Percentiles rank a stretch among this genome's conserved stretches.
Evolutionary conservation across 2,329 filamentous ascomycete species (phyloP).

Genomic region (Zarea fungicola): DNA sequence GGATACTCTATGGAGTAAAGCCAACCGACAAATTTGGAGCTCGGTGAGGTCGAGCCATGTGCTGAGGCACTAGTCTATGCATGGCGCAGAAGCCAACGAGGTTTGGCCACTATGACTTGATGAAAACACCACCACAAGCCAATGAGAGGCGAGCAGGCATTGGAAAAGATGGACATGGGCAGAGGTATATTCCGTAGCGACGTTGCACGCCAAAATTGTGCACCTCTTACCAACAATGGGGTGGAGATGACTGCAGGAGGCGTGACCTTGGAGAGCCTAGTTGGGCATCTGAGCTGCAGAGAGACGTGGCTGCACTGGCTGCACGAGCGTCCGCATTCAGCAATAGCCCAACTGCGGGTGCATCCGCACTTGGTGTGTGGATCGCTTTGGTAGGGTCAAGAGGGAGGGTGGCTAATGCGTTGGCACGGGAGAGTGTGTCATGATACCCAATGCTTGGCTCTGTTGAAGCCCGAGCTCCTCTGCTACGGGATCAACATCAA

Average conservation of each 20-base stretch:
- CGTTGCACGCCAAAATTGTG: not conserved
- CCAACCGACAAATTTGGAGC: not conserved
- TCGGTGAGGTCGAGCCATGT: not conserved
- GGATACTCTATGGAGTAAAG: conserved; percentile 5
- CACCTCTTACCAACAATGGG: not conserved
- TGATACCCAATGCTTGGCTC: not conserved
- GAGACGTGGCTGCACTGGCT: not conserved
- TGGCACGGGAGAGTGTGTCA: not conserved
- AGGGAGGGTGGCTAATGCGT: not conserved
- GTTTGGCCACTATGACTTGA: conserved; percentile 1
- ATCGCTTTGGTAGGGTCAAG: not conserved
- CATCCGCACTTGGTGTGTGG: conserved; percentile 4
- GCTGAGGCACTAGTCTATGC: not conserved
- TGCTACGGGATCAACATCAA: too few relatives aligned
- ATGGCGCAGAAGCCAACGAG: not conserved
- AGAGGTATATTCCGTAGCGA: not conserved
- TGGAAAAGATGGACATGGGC: not conserved
- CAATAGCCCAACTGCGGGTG: conserved; percentile 6
- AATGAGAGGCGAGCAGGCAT: conserved; percentile 2
- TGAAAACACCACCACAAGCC: not conserved
- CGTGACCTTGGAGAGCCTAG: conserved; percentile 1
- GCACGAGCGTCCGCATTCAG: conserved; percentile 10
- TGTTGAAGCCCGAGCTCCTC: not conserved
- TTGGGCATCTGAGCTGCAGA: not conserved
- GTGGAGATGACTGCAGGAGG: not conserved